Evolutionary conservation across 139 green algal genomes (phyloP).

Genomic region (Volvox africanus): DNA sequence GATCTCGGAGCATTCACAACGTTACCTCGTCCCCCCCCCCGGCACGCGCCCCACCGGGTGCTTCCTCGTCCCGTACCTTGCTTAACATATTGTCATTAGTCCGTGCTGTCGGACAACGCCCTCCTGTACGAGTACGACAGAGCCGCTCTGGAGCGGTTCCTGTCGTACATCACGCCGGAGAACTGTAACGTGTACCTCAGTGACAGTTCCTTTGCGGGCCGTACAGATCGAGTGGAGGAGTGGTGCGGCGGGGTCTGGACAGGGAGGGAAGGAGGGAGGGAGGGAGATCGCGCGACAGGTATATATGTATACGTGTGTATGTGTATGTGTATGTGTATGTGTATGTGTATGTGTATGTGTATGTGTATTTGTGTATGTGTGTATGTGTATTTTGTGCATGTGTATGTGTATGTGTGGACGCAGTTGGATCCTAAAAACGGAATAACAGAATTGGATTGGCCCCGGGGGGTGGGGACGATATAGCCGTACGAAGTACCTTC

Average conservation of each 20-base stretch:
- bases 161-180: constrained; percentile 38
- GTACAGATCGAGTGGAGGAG: not conserved
- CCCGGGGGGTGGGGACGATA: too few species aligned
- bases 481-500: too few species aligned
- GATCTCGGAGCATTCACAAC: not conserved
- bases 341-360: too few species aligned
- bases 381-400: too few species aligned
- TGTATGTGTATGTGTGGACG: too few species aligned
- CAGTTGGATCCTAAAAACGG: too few species aligned
- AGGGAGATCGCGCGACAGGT: too few species aligned
- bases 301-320: not conserved
- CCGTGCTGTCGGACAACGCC: constrained; percentile 43
- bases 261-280: not conserved
- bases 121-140: constrained; percentile 56
- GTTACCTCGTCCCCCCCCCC: not conserved
- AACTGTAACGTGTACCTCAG: constrained; percentile 51
- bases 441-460: too few species aligned
- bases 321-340: not conserved
- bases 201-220: constrained; percentile 7
- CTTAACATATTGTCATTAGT: not conserved
- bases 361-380: too few species aligned
- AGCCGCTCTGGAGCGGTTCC: constrained; percentile 36
- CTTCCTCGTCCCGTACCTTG: not conserved
- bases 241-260: constrained; percentile 1
- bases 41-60: not conserved